phyloP scores from a whole-genome alignment of 179 eudicot genomes.

The Pouteria campechiana region DNA sequence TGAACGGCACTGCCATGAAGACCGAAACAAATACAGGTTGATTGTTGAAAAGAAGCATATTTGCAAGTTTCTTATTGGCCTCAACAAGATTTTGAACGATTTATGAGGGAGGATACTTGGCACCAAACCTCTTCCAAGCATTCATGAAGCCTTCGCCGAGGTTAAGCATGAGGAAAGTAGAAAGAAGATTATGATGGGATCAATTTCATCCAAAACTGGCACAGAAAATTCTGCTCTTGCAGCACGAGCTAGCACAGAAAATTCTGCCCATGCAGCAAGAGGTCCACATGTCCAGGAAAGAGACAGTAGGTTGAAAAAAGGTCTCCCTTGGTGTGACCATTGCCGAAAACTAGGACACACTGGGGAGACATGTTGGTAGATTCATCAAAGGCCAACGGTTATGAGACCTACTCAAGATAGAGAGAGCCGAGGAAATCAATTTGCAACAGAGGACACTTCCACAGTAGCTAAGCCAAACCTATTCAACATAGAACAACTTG shows the following conservation, averaged over 20 bases:
- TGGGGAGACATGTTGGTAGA: not conserved
- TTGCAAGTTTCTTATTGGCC: too few species aligned
- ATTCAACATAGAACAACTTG: not conserved
- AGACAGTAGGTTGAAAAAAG: not conserved
- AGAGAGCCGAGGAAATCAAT: not conserved
- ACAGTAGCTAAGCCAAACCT: not conserved
- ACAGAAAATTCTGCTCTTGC: not conserved
- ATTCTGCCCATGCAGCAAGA: too few species aligned
- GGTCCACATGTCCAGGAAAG: not conserved
- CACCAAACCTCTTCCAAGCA: not conserved
- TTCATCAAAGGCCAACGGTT: not conserved
- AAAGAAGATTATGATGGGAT: not conserved
- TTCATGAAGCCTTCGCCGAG: not conserved
- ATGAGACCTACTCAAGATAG: not conserved
- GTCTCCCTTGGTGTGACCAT: conserved; percentile 4
- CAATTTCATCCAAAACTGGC: too few species aligned
- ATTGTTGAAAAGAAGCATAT: not conserved
- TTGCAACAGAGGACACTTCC: not conserved
- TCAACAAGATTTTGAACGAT: too few species aligned
- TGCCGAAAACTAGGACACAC: not conserved
- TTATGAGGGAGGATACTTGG: not conserved
- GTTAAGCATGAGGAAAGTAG: not conserved
- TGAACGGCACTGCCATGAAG: not conserved
- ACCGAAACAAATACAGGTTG: not conserved
- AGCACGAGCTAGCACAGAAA: too few species aligned